phyloP scores from a whole-genome alignment of 306 rosid genomes.

The Nissolia schottii region DNA sequence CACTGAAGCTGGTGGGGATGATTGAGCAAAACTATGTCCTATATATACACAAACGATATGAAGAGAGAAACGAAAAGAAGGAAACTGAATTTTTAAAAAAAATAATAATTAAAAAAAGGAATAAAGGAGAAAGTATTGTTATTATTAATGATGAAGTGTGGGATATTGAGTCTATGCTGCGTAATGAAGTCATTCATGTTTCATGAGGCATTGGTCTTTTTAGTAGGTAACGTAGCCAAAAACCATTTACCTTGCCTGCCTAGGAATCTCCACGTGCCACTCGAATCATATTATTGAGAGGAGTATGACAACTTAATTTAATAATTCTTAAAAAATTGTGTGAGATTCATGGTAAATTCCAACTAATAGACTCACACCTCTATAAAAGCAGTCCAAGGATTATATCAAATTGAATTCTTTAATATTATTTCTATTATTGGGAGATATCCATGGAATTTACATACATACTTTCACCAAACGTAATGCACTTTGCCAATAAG shows the following conservation, averaged over 20 bases:
- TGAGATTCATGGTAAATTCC: no score
- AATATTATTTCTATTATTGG: no score
- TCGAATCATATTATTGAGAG: background rate
- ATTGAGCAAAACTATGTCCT: background rate
- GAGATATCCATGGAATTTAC: no score
- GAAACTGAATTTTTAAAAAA: background rate
- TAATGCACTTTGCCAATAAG: background rate
- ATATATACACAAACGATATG: conserved; percentile 21
- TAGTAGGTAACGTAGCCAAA: conserved; percentile 37
- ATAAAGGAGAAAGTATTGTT: background rate
- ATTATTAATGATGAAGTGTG: background rate
- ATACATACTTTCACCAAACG: background rate
- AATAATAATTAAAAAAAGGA: background rate
- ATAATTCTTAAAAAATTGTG: no score
- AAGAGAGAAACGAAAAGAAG: background rate
- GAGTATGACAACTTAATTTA: no score
- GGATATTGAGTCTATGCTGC: background rate
- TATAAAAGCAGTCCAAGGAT: no score
- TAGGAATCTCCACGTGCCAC: background rate
- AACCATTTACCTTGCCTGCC: conserved; percentile 25
- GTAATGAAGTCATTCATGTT: conserved; percentile 22
- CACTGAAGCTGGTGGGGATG: conserved; percentile 16
- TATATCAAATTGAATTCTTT: no score
- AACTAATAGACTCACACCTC: no score
- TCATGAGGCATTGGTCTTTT: conserved; percentile 36